Conservation (phyloP, 2,329 filamentous ascomycete genomes). For the Phaeosphaeria sp. region DNA sequence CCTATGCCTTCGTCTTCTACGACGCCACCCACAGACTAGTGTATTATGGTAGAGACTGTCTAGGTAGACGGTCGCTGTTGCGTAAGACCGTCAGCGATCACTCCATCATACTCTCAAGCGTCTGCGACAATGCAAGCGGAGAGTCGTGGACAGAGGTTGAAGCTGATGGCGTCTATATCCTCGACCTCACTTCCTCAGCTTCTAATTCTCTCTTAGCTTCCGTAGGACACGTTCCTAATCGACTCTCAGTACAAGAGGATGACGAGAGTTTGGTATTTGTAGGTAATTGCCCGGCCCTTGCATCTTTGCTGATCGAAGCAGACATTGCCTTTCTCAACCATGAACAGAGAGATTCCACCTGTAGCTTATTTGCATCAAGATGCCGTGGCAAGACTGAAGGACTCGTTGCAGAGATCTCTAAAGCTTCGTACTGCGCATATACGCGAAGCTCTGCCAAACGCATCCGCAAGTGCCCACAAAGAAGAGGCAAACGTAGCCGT, state of each 20-base stretch:
- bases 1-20: constrained; percentile 88
- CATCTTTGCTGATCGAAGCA: constrained; percentile 32
- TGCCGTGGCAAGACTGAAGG: constrained; percentile 61
- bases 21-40: constrained; percentile 68
- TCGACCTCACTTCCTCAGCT: constrained; percentile 58
- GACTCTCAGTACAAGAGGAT: constrained; percentile 14
- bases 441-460: constrained; percentile 25
- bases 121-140: constrained; percentile 45
- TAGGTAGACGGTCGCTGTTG: constrained; percentile 85
- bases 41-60: constrained; percentile 84
- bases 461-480: neutral
- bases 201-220: constrained; percentile 5
- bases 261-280: constrained; percentile 32
- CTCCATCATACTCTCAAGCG: constrained; percentile 40
- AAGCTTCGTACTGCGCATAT: constrained; percentile 58
- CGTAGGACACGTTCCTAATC: constrained; percentile 31
- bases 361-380: constrained; percentile 23
- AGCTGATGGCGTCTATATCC: constrained; percentile 78
- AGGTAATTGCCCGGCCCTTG: constrained; percentile 32
- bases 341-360: constrained; percentile 46
- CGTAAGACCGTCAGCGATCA: constrained; percentile 57
- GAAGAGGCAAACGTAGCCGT: constrained; percentile 68
- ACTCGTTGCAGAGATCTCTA: constrained; percentile 67
- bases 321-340: constrained; percentile 52
- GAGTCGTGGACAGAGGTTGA: constrained; percentile 78